Evolutionary conservation across 371 early-diverging fungal species (phyloP).

Genomic region (Coemansia sp.): DNA sequence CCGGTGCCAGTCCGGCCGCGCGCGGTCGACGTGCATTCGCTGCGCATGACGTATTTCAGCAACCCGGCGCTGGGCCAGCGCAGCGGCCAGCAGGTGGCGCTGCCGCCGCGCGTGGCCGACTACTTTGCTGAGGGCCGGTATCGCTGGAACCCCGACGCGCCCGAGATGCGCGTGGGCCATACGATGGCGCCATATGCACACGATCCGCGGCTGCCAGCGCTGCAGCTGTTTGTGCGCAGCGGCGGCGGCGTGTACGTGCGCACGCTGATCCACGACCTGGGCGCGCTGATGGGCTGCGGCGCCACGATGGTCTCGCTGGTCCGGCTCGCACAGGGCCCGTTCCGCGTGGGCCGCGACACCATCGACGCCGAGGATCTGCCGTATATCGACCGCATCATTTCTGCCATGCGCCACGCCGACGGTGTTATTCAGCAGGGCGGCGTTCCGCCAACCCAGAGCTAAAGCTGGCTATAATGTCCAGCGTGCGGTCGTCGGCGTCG

Average conservation of each 20-base stretch:
- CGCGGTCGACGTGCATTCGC: constrained; percentile 7
- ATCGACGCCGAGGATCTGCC: constrained; percentile 26
- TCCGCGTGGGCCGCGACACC: constrained; percentile 35
- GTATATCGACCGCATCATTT: constrained; percentile 19
- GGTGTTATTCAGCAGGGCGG: neutral
- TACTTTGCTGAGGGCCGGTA: constrained; percentile 22
- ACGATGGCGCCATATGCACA: constrained; percentile 15
- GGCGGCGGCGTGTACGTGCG: constrained; percentile 46
- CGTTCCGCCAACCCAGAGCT: neutral
- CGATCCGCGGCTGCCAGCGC: constrained; percentile 13
- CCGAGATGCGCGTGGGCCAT: constrained; percentile 6
- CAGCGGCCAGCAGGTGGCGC: constrained; percentile 8
- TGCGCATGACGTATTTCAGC: constrained; percentile 16
- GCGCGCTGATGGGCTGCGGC: constrained; percentile 20
- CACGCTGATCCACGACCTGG: constrained; percentile 36
- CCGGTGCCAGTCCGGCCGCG: constrained; percentile 45
- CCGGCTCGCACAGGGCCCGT: constrained; percentile 19
- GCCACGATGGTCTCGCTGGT: constrained; percentile 37
- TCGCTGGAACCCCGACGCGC: too few relatives aligned
- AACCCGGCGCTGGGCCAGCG: constrained; percentile 3
- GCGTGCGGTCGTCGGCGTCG: constrained; percentile 22
- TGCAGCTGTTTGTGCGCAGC: constrained; percentile 32
- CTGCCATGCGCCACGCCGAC: constrained; percentile 25
- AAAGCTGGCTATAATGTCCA: constrained; percentile 6
- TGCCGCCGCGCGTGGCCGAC: constrained; percentile 12